Conservation (phyloP, 352 stramenopile genomes). For the Pythium dissimile region DNA sequence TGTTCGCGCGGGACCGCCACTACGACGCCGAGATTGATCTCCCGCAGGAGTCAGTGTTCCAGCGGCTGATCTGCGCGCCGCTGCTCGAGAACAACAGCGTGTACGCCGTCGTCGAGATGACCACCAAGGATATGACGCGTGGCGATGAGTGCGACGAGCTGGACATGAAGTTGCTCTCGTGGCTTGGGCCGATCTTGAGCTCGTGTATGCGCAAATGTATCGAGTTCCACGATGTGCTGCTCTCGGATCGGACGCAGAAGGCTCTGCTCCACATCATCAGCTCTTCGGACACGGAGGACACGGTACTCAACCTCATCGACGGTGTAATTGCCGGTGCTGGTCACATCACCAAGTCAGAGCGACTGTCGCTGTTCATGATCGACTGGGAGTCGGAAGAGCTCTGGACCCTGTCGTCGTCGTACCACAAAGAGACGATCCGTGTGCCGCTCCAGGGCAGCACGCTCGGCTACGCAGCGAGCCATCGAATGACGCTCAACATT, state of each 20-base stretch:
- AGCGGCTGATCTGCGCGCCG: conserved; percentile 73
- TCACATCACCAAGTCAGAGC: conserved; percentile 80
- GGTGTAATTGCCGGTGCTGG: conserved; percentile 75
- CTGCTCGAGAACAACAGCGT: conserved; percentile 71
- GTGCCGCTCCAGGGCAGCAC: conserved; percentile 57
- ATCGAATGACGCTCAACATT: conserved; percentile 71
- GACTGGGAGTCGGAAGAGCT: conserved; percentile 82
- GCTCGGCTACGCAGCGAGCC: conserved; percentile 53
- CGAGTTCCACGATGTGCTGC: conserved; percentile 78
- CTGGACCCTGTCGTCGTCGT: conserved; percentile 77
- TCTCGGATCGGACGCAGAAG: conserved; percentile 82
- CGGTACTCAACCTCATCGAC: conserved; percentile 81
- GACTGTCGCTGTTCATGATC: conserved; percentile 77
- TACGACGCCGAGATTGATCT: conserved; percentile 77
- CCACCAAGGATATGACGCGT: conserved; percentile 32
- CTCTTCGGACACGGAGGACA: conserved; percentile 80
- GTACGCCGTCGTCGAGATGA: conserved; percentile 75
- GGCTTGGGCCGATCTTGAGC: conserved; percentile 75
- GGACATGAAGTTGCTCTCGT: conserved; percentile 73
- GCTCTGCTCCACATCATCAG: conserved; percentile 84
- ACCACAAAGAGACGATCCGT: conserved; percentile 64
- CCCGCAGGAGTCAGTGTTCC: conserved; percentile 41
- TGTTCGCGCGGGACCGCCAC: conserved; percentile 42
- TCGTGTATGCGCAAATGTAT: conserved; percentile 86
- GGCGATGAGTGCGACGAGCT: conserved; percentile 49